These are phyloP conservation scores for Beauveria bassiana DNA, from an alignment of 2,329 filamentous ascomycete species.

Conservation along the genomic window DNA sequence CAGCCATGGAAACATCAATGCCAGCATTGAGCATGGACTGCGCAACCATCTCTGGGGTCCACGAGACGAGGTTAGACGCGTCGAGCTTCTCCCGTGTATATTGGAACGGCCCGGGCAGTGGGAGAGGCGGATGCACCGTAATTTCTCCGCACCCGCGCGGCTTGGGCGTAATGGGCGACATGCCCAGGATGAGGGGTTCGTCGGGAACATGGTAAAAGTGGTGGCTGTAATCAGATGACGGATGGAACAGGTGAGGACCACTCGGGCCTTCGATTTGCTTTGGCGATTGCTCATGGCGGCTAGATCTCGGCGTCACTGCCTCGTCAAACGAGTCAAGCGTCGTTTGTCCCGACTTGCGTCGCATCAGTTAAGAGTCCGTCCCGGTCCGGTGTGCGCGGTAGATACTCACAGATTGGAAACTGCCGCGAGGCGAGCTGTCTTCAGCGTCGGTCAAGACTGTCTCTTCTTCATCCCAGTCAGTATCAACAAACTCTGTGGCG, in stretches of 20 bases:
- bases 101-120: conserved; percentile 44
- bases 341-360: conserved; percentile 34
- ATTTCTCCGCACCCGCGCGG: conserved; percentile 28
- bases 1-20: conserved; percentile 67
- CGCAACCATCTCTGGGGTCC: conserved; percentile 70
- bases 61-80: conserved; percentile 51
- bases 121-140: conserved; percentile 17
- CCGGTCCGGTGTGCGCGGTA: background rate
- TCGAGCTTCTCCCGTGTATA: conserved; percentile 52
- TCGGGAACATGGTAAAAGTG: conserved; percentile 24
- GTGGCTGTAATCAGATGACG: conserved; percentile 40
- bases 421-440: conserved; percentile 59
- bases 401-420: conserved; percentile 61
- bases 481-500: conserved; percentile 71
- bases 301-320: conserved; percentile 66
- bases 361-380: conserved; percentile 11
- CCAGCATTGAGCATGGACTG: conserved; percentile 81
- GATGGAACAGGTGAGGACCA: conserved; percentile 80
- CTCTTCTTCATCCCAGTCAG: conserved; percentile 62
- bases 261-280: conserved; percentile 71
- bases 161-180: conserved; percentile 68
- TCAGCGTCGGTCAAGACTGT: conserved; percentile 50
- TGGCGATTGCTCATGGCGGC: conserved; percentile 48
- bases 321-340: conserved; percentile 86
- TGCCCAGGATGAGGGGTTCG: conserved; percentile 49